Base-by-base conservation (phyloP, 805 yeast genomes). In the Kodamaea kakaduensis region DNA sequence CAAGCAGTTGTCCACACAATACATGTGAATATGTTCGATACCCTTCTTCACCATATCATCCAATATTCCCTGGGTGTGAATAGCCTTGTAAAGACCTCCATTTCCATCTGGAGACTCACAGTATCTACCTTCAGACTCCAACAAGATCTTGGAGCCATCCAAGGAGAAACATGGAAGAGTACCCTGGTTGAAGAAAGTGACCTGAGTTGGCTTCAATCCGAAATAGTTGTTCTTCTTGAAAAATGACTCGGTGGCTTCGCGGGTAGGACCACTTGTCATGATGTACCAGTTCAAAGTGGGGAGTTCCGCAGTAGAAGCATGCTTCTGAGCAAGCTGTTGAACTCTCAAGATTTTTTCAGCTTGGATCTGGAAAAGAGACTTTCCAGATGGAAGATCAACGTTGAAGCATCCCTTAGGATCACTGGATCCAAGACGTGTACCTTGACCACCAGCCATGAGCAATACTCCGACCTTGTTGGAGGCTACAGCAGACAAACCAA, bases 371-470 rank as follows among this genome's bases (percentile, higher is more conserved):
- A 93, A 93, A 39, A 93, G 65, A 1, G 95, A 77, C 56, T 86
- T 86, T 21, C 72, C 70, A 2, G 95, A 84, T 1, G 96, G 96
- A 32, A 93, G 72, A 0, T 82, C 82, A 42, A 93, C 81, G 56
- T 90, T 77, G 55, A 77, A 93, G 60, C 97, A 90, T 1, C 99
- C 99, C 60, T 93, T 93, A 23, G 99, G 99, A 17, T 67, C 77
- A 3, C 78, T 65, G 1, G 96, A 87, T 1, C 98, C 98, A 36
- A 93, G 69, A 43, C 99, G 73, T 6, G 97, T 84, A 20, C 99
- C 99, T 60, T 93, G 98, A 32, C 99, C 99, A 38, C 99, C 99
- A 9, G 99, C 97, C 84, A 93, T 82, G 34, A 93, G 68, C 27
- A 93, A 69, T 4, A 93, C 90, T 21, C 87, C 98, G 16, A 90